These are phyloP conservation scores for Neonectria sp. DNA, from an alignment of 2,329 filamentous ascomycete species.

Conservation along the genomic window DNA sequence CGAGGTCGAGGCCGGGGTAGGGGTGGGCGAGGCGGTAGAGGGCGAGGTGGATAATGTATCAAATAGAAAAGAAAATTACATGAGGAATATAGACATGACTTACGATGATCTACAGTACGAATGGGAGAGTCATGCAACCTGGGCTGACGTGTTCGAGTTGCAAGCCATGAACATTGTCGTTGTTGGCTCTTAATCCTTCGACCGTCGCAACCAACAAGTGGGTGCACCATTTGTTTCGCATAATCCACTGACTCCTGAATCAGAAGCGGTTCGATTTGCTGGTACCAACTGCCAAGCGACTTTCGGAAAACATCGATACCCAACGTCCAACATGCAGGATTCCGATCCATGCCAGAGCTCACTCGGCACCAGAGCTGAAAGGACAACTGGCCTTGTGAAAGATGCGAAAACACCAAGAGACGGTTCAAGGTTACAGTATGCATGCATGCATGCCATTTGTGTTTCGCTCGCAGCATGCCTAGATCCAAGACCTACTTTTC, in stretches of 20 bases:
- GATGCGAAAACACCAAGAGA: neutral
- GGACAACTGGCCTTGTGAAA: constrained; percentile 12
- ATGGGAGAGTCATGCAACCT: constrained; percentile 12
- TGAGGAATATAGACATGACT: constrained; percentile 26
- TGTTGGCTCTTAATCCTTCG: constrained; percentile 18
- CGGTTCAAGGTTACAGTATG: constrained; percentile 14
- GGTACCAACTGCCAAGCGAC: constrained; percentile 2
- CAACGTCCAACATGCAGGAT: constrained; percentile 11
- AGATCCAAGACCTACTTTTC: constrained; percentile 19
- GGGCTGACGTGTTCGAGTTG: constrained; percentile 17
- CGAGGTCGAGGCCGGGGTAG: constrained; percentile 50
- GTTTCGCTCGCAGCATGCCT: neutral
- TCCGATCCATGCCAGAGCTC: neutral
- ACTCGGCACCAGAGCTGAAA: constrained; percentile 5
- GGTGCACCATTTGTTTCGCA: constrained; percentile 20
- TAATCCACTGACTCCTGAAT: constrained; percentile 14
- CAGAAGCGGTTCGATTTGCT: constrained; percentile 15
- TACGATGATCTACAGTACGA: constrained; percentile 25
- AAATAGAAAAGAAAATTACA: constrained; percentile 30
- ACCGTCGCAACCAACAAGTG: constrained; percentile 6
- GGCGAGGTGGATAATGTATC: constrained; percentile 42
- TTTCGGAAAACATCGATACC: constrained; percentile 13
- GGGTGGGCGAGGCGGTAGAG: constrained; percentile 46
- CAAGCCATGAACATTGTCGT: neutral
- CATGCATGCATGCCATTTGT: constrained; percentile 17